phyloP scores from a whole-genome alignment of 192 early-diverging fungal species.

The Backusella circina region DNA sequence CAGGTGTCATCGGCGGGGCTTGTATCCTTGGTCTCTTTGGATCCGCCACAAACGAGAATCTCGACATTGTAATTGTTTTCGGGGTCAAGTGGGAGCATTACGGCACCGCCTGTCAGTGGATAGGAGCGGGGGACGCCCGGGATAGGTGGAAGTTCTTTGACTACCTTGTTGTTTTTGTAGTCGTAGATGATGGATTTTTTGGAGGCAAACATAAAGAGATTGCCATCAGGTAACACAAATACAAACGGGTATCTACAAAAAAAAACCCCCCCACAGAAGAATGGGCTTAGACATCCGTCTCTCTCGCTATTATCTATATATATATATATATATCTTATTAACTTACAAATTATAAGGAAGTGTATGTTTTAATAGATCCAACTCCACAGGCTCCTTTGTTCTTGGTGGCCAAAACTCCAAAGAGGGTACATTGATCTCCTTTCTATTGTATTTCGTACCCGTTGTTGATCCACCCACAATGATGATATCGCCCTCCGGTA shows the following conservation, averaged over 20 bases:
- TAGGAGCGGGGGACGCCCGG: slow-evolving; percentile 48
- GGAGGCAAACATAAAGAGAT: slow-evolving; percentile 51
- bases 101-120: slow-evolving; percentile 52
- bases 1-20: slow-evolving; percentile 40
- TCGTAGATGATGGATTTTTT: slow-evolving; percentile 50
- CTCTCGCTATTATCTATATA: too few relatives aligned
- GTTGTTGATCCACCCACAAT: slow-evolving; percentile 54
- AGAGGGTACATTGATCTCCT: slow-evolving; percentile 36
- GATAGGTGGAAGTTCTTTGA: slow-evolving; percentile 41
- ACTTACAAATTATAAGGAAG: slow-evolving; percentile 47
- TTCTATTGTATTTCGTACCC: slow-evolving; percentile 34
- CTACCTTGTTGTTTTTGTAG: slow-evolving; percentile 34
- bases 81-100: slow-evolving; percentile 53
- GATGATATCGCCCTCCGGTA: slow-evolving; percentile 44
- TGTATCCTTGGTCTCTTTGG: slow-evolving; percentile 19
- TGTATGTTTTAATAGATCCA: slow-evolving; percentile 45
- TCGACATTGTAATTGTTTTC: slow-evolving; percentile 52
- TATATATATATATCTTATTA: too few relatives aligned
- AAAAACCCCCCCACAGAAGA: not conserved
- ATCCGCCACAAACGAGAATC: slow-evolving; percentile 63
- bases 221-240: slow-evolving; percentile 47
- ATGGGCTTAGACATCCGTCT: not conserved
- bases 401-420: slow-evolving; percentile 36
- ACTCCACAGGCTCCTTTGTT: slow-evolving; percentile 20
- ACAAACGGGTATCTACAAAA: slow-evolving; percentile 39